These are phyloP conservation scores for Coemansia reversa DNA, from an alignment of 192 early-diverging fungal species.

Conservation along the genomic window DNA sequence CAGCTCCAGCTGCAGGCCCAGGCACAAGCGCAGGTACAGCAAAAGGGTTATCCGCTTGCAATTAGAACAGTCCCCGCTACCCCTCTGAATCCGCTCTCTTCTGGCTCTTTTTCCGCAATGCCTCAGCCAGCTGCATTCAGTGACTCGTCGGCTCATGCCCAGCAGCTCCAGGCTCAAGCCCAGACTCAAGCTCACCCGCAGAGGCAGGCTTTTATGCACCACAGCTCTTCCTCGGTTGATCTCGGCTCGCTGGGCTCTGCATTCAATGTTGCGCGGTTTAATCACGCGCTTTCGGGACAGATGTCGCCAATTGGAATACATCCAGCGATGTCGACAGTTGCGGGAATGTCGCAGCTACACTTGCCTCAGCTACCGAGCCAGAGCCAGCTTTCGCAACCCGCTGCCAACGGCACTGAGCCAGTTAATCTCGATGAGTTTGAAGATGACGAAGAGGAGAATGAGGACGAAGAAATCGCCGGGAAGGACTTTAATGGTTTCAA, in stretches of 20 bases:
- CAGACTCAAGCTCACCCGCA: constrained; percentile 8
- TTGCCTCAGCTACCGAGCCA: constrained; percentile 7
- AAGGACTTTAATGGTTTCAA: neutral
- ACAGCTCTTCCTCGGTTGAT: constrained; percentile 35
- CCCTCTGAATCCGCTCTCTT: constrained; percentile 17
- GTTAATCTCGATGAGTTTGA: constrained; percentile 15
- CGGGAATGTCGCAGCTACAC: constrained; percentile 12
- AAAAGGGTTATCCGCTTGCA: constrained; percentile 2
- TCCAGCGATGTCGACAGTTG: constrained; percentile 6
- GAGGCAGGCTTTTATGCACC: constrained; percentile 19
- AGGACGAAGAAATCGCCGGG: constrained; percentile 10
- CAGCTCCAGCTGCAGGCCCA: constrained; percentile 26
- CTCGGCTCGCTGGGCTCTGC: constrained; percentile 32
- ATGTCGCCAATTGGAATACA: constrained; percentile 24
- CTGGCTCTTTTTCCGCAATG: neutral
- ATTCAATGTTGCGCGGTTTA: constrained; percentile 29
- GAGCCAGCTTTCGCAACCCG: neutral
- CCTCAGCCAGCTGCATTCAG: constrained; percentile 15
- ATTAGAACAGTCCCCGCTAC: constrained; percentile 29
- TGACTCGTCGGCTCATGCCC: constrained; percentile 19
- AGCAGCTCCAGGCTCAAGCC: constrained; percentile 12
- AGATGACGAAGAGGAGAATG: constrained; percentile 27
- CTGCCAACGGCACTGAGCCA: constrained; percentile 1
- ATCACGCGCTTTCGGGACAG: constrained; percentile 29
- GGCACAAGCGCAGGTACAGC: constrained; percentile 13